Evolutionary conservation across 129 eudicot genomes (phyloP), one percentile per base, ranked within the genome.

Genomic region (Pulicaria dysenterica): DNA sequence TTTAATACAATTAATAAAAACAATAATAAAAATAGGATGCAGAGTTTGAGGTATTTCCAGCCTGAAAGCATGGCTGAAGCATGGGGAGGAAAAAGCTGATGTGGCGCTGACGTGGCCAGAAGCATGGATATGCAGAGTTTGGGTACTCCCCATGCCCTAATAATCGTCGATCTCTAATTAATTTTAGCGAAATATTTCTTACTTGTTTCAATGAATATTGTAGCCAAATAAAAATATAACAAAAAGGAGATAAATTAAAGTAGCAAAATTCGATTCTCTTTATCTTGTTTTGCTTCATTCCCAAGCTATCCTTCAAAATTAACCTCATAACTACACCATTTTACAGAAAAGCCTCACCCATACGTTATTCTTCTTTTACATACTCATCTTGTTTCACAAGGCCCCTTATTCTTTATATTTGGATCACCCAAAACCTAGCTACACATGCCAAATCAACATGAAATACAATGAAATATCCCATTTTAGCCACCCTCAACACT

Each of bases 401-500:
- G 64, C 48, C 72, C 43, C 12, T 57, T 42, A 17, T 60, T 40
- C 54, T 58, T 60, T 74, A 75, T 80, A 69, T 44, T 69, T 7
- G 34, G 0, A 57, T 62, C 73, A 58, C 80, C 47, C 69, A 46
- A 56, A 24, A 58, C 31, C 31, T 24, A 57, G 57, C 56, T 65
- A 69, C 80, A 64, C 82, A 62, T 24, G 31, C 31, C 31, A 62
- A 53, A 51, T 54, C 73, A 72, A 75, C 53, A 80, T 80, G 84
- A 80, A 80, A 80, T 80, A 74, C 80, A 80, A 62, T 45, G 84
- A 80, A 31, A 54, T 80, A 5, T 80, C 84, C 51, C 84, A 80
- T 61, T 80, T 80, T 31, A 69, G 69, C 83, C 93, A 87, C 75
- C 87, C 85, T 36, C 74, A 84, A 43, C 93, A 87, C 80, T 69